Base-by-base conservation (phyloP, 2,329 filamentous ascomycete species). In the Talaromyces verruculosus region DNA sequence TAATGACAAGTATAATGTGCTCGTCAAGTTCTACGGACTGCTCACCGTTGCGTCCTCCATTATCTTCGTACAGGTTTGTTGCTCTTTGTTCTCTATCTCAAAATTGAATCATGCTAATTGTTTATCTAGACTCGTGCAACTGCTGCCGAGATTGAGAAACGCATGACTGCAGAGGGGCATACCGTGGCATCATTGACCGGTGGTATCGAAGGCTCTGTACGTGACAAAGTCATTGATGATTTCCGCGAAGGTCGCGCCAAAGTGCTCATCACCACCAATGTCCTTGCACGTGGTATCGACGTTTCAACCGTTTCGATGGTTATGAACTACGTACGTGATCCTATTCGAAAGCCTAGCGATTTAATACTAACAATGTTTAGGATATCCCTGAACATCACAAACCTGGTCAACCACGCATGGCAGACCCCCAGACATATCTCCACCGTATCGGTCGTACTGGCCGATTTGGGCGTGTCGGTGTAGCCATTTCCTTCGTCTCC, bases 21-120 rank as follows among this genome's bases (percentile, higher is more conserved):
- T 99, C 7, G 91, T 96, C 77, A 92, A 94, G 76, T 90, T 99
- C 67, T 99, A 99, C 76, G 93, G 94, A 66, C 84, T 98, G 53
- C 94, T 99, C 87, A 97, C 93, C 17, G 93, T 98, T 72, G 93
- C 93, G 5, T 97, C 94, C 7, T 98, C 95, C 0, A 97, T 99
- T 75, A 98, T 99, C 72, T 99, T 99, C 75, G 94, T 98, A 78
- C 92, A 90, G 84, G 92, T 93, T 81, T 68, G 83, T 78, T 55
- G 22, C 49, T 28, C 7, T 65, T 25, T 59, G 19, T 35, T 49
- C 19, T 28, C 19, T 8, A 41, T 63, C 13, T 58, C 30, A 33
- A 19, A 15, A 55, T 57, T 37, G 30, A 15, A 57, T 15, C 53
- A 33, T 57, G 33, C 72, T 77, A 67, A 77, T 65, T 30, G 53